These are phyloP conservation scores for Paspalum notatum DNA, from an alignment of 176 grass and related monocot species.

Conservation along the genomic window DNA sequence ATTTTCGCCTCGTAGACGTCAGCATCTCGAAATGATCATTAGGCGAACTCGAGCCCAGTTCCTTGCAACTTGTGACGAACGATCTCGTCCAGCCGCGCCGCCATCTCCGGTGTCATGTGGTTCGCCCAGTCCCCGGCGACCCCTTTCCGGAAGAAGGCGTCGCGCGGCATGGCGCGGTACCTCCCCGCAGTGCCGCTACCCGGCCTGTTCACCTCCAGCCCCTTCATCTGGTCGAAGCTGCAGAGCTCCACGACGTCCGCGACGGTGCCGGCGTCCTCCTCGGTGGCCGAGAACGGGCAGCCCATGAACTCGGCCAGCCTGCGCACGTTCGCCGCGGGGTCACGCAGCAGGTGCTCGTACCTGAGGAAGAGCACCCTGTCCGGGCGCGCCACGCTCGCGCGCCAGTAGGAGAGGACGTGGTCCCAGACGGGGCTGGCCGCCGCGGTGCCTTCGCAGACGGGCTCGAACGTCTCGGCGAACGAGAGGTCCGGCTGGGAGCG, in stretches of 20 bases:
- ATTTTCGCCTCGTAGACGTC: not conserved
- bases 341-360: conserved; percentile 55
- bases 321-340: conserved; percentile 27
- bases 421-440: conserved; percentile 53
- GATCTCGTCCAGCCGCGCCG: conserved; percentile 34
- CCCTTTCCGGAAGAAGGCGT: conserved; percentile 47
- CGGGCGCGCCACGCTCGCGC: conserved; percentile 19
- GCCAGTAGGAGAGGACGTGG: conserved; percentile 52
- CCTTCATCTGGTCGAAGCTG: conserved; percentile 55
- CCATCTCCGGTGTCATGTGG: conserved; percentile 53
- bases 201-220: conserved; percentile 39
- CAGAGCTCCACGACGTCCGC: conserved; percentile 46
- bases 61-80: conserved; percentile 26
- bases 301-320: conserved; percentile 50
- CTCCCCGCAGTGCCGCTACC: not conserved
- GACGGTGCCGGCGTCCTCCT: conserved; percentile 39
- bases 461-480: conserved; percentile 44
- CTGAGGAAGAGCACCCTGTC: conserved; percentile 50
- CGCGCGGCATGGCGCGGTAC: not conserved
- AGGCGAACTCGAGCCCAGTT: conserved; percentile 3
- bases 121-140: conserved; percentile 58
- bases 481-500: not conserved
- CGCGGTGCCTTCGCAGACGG: conserved; percentile 47
- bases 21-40: not conserved
- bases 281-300: conserved; percentile 40